These are phyloP conservation scores for Mortierella sp. DNA, from an alignment of 371 early-diverging fungal genomes.

Conservation along the genomic window DNA sequence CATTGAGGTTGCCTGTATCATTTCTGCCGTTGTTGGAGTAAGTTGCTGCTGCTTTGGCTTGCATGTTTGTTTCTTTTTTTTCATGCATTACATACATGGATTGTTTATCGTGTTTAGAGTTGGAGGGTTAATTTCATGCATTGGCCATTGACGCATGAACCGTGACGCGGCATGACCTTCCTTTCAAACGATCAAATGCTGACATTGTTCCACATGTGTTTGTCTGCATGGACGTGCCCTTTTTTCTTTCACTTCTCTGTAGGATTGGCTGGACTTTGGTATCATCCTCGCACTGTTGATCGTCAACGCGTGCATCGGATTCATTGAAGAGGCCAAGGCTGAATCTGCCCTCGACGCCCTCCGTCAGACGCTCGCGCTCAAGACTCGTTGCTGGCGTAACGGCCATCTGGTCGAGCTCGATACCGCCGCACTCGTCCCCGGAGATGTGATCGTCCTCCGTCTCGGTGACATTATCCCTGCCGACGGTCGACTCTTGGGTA, in stretches of 20 bases:
- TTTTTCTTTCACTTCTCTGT: constrained; percentile 27
- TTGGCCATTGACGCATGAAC: not conserved
- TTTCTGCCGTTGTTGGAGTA: constrained; percentile 52
- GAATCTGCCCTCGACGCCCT: constrained; percentile 92
- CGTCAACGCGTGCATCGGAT: constrained; percentile 92
- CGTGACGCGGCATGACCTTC: too few species aligned
- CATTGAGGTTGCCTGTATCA: constrained; percentile 84
- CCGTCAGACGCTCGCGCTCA: constrained; percentile 79
- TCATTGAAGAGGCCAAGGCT: constrained; percentile 89
- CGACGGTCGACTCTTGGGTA: constrained; percentile 87
- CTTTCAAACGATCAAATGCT: not conserved
- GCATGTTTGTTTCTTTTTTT: not conserved
- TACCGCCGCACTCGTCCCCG: constrained; percentile 83
- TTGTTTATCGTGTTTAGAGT: not conserved
- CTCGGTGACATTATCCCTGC: constrained; percentile 96
- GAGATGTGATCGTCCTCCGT: constrained; percentile 90
- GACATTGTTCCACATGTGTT: not conserved
- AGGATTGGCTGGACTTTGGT: constrained; percentile 89
- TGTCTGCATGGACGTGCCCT: not conserved
- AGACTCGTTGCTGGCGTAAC: constrained; percentile 83
- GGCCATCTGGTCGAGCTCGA: constrained; percentile 85
- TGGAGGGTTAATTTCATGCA: not conserved
- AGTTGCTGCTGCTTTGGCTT: too few species aligned
- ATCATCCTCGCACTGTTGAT: constrained; percentile 86
- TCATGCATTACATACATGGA: not conserved